A percentile compares a stretch with the other conserved stretches of the same genome.
Conservation (phyloP, 1,284 basidiomycete genomes). For the Gomphus sp. region DNA sequence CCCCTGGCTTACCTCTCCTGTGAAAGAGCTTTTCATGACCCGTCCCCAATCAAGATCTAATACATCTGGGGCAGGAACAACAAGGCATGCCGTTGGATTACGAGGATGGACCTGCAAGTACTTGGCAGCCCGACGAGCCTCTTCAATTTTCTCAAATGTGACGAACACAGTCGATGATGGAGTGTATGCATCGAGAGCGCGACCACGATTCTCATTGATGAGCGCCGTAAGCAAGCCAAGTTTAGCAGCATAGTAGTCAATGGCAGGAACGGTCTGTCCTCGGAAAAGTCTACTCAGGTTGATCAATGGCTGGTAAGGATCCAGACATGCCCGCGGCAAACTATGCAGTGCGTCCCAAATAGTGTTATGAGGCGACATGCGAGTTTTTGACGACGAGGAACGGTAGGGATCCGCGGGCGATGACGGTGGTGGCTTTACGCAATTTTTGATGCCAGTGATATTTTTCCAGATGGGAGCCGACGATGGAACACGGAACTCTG, state of each 20-base stretch:
- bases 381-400: neutral
- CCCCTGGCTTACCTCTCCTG: conserved; percentile 47
- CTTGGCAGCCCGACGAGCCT: conserved; percentile 66
- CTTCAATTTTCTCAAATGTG: conserved; percentile 66
- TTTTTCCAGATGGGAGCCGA: neutral
- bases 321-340: conserved; percentile 67
- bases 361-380: conserved; percentile 22
- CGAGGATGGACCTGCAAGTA: conserved; percentile 73
- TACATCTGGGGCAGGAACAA: conserved; percentile 75
- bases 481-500: conserved; percentile 35
- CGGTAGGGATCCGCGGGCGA: neutral
- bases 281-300: conserved; percentile 66
- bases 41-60: conserved; percentile 83
- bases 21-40: conserved; percentile 68
- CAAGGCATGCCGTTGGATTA: conserved; percentile 65
- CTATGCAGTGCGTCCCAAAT: conserved; percentile 74
- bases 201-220: conserved; percentile 70
- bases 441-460: neutral
- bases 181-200: conserved; percentile 52
- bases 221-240: conserved; percentile 72
- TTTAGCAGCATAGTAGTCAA: conserved; percentile 86
- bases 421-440: neutral
- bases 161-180: conserved; percentile 85
- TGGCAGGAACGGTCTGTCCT: conserved; percentile 72
- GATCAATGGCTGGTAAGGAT: conserved; percentile 79